These are phyloP conservation scores for Stephania japonica DNA, from an alignment of 164 flowering plant species.

Conservation along the genomic window DNA sequence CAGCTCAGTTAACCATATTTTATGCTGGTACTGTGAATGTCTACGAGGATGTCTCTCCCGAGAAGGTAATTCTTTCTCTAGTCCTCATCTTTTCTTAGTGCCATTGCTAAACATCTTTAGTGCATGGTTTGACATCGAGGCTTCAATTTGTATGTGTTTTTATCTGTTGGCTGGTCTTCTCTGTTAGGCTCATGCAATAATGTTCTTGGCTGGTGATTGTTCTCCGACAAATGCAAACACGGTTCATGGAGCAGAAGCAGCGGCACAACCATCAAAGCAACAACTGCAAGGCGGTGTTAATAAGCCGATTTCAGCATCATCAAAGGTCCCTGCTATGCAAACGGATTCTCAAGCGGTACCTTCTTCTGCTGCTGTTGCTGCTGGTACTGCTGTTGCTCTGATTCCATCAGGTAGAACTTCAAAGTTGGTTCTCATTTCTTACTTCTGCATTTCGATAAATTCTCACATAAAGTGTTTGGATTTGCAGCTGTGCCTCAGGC, in stretches of 20 bases:
- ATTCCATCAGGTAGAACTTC: constrained; percentile 46
- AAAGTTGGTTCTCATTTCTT: background rate
- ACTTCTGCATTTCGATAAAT: background rate
- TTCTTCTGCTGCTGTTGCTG: constrained; percentile 20
- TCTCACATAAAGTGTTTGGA: background rate
- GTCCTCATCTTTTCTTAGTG: constrained; percentile 2
- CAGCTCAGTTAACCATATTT: constrained; percentile 70
- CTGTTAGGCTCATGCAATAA: constrained; percentile 73
- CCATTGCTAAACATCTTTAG: background rate
- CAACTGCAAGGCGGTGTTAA: constrained; percentile 35
- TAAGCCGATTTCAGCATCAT: constrained; percentile 32
- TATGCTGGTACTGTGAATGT: constrained; percentile 73
- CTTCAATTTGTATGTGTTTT: background rate
- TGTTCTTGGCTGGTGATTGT: constrained; percentile 68
- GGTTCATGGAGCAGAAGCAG: constrained; percentile 23
- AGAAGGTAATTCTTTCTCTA: constrained; percentile 44
- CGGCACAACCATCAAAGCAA: constrained; percentile 15
- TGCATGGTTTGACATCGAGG: background rate
- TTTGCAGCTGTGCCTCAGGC: constrained; percentile 66
- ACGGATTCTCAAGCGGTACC: constrained; percentile 31
- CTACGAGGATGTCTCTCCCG: constrained; percentile 63
- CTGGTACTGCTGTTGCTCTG: constrained; percentile 25
- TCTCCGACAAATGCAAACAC: constrained; percentile 25
- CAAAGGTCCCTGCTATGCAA: constrained; percentile 35
- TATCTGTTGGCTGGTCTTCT: background rate